Base-by-base conservation (phyloP, 805 yeast species). In the Metschnikowia kofuensis region DNA sequence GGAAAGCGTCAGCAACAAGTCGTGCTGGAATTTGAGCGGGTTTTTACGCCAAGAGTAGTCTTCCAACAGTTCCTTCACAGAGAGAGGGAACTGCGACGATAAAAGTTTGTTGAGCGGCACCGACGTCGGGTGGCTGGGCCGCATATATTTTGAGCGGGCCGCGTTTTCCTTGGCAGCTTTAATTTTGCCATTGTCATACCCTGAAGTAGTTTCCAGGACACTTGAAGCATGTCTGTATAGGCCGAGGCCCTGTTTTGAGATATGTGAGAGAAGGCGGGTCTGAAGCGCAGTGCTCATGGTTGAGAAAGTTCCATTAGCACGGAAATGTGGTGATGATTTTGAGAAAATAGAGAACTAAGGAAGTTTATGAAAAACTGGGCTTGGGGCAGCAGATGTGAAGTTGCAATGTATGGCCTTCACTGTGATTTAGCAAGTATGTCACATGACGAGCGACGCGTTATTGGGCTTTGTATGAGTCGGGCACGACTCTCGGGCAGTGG, bases 51-150 rank as follows among this genome's bases (percentile, higher is more conserved):
- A 58, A 7, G 61, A 50, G 57, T 70, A 86, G 64, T 86, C 86
- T n/a, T 62, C 61, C 27, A 79, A 55, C 15, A 87, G 83, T 40
- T 83, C 79, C 6, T 60, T 57, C 0, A 81, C 51, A 6, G 79
- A 63, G 11, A 84, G 66, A 0, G 92, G 92, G 59, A 86, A 86
- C 39, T 76, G 69, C 46, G 72, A 74, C 8, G 78, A 69, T 27
- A 83, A 64, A 12, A 85, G 70, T 55, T 79, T 78, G 21, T 69
- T 63, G 7, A 85, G 52, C 0, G 90, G 89, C 0, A 84, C 76
- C 0, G 89, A 87, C 0, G 84, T 74, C 1, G 91, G 91, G 26
- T 85, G 81, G 0, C 84, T 82, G 0, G 89, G 74, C 27, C 83
- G 61, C 50, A 66, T 75, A 55, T 80, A 81, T n/a, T 46, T 41